Evolutionary conservation across 2,329 filamentous ascomycete species (phyloP), one percentile per base, ranked within the genome.

Genomic region (Eurotiales sp.): DNA sequence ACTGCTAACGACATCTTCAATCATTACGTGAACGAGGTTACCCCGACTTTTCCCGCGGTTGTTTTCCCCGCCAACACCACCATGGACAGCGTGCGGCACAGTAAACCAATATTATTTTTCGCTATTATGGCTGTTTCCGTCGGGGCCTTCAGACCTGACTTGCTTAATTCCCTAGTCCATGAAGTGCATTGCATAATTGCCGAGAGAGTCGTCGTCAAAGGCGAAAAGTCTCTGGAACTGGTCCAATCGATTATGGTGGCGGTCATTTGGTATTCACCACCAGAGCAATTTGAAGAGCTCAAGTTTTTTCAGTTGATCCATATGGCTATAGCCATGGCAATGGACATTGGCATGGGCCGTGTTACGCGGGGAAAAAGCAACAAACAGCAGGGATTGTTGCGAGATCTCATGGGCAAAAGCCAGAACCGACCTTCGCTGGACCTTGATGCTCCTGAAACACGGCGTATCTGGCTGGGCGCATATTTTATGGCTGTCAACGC

Each of bases 281-380:
- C 90, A 0, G 85, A 92, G 58, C 81, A 87, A 60, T 88, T 88
- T 53, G 88, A 95, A 62, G 87, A 93, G 70, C 82, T 92, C 62
- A 93, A 93, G 64, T 95, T 93, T 66, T 95, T 93, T 71, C 88
- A 92, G 72, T 79, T 93, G 58, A 83, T 90, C 41, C 88, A 95
- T 65, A 83, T 89, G 63, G 86, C 87, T 2, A 85, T 85, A 43
- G 80, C 89, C 59, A 88, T 95, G 84, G 86, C 86, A 22, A 83
- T 95, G 50, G 90, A 95, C 59, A 79, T 95, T 29, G 90, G 90
- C 0, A 79, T 95, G 6, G 87, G 85, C 14, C 80, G 81, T 56
- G 74, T 77, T 57, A 66, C 68, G 55, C 73, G 64, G 59, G 57
- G 59, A 56, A 66, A 69, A 60, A 45, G 48, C n/a, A 56, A 54